Conservation (phyloP, 2,329 filamentous ascomycete genomes). For the Phyllosticta citriasiana region DNA sequence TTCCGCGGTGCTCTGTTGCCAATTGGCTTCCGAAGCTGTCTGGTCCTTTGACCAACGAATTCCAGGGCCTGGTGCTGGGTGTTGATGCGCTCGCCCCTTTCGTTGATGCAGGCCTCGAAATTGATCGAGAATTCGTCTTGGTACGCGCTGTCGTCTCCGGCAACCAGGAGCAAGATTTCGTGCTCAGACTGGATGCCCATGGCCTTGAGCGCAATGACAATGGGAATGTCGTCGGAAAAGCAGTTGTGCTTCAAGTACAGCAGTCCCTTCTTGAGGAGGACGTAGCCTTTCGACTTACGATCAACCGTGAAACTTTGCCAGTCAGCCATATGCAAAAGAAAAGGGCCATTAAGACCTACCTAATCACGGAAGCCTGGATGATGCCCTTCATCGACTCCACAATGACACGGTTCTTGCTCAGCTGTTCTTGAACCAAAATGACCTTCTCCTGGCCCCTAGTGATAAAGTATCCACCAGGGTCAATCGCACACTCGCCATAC, state of each 20-base stretch:
- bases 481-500: slow-evolving; percentile 90
- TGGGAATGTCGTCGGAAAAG: slow-evolving; percentile 84
- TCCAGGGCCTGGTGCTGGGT: slow-evolving; percentile 95
- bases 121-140: slow-evolving; percentile 94
- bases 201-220: slow-evolving; percentile 86
- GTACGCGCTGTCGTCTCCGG: slow-evolving; percentile 76
- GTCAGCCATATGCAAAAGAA: slow-evolving; percentile 2
- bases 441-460: slow-evolving; percentile 98
- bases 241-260: slow-evolving; percentile 90
- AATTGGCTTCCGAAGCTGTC: slow-evolving; percentile 65
- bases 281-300: slow-evolving; percentile 94
- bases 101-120: slow-evolving; percentile 81
- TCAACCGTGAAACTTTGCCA: slow-evolving; percentile 81
- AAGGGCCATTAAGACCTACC: slow-evolving; percentile 25
- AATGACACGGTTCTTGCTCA: slow-evolving; percentile 98
- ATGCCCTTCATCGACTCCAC: slow-evolving; percentile 93
- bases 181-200: slow-evolving; percentile 90
- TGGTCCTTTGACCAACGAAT: slow-evolving; percentile 77
- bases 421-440: slow-evolving; percentile 93
- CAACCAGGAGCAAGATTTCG: slow-evolving; percentile 85
- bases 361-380: slow-evolving; percentile 88
- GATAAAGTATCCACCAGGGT: slow-evolving; percentile 96
- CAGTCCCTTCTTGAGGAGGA: slow-evolving; percentile 85
- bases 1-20: slow-evolving; percentile 53
- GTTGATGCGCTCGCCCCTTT: slow-evolving; percentile 52